Evolutionary conservation across 768 basidiomycete species (phyloP), one percentile per base, ranked within the genome.

Genomic region (Cyclocybe cylindracea): DNA sequence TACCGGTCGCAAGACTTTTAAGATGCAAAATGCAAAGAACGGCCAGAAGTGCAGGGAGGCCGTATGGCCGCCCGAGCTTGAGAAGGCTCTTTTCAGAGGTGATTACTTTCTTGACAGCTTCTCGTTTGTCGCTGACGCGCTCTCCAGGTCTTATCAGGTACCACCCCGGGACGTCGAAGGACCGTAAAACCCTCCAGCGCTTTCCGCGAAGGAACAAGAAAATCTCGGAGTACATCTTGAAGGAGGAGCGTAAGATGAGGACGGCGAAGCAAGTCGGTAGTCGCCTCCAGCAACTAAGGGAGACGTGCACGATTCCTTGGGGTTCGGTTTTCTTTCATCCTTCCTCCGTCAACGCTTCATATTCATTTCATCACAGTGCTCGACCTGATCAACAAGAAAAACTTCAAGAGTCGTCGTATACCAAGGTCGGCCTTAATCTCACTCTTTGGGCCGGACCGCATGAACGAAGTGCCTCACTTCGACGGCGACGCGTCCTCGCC

Each of bases 221-320:
- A 66, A 84, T 87, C 58, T 80, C 86, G 42, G 76, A 85, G 53
- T 78, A 83, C 65, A 85, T 87, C 62, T 76, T 75, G 61, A 65
- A 70, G 14, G 67, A 66, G 16, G 87, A n/a, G n/a, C n/a, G n/a
- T n/a, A n/a, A n/a, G n/a, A n/a, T n/a, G n/a, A n/a, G 86, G 58
- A 84, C 86, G 10, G 71, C 85, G 16, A 87, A 87, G 64, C 85
- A 87, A 64, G 85, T 87, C 44, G 85, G 86, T 33, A 85, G 83
- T 61, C 79, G 86, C 40, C 71, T 87, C 39, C 86, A 87, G 60
- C 85, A 87, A 58, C 71, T 87, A 41, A 71, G 84, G 55, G 85
- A 87, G 61, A 84, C 83, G 3, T 74, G 79, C 58, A 70, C 74
- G 41, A 83, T 85, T 52, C 73, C 76, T 54, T 66, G 76, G 55